Conservation (phyloP, 371 early-diverging fungal species). For the Sanchytrium tribonematis region DNA sequence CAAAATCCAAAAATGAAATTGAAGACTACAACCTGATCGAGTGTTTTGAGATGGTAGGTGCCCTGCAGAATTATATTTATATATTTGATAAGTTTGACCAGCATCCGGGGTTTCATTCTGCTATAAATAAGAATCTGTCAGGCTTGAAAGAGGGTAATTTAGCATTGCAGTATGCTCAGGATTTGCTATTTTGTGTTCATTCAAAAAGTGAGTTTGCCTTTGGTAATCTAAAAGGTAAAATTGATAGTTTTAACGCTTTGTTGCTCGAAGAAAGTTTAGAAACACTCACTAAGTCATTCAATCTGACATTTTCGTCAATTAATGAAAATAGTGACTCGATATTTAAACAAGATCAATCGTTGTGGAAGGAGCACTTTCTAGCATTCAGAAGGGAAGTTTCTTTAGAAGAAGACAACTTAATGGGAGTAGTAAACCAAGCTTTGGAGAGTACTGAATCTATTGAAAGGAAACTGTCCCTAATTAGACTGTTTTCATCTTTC, state of each 20-base stretch:
- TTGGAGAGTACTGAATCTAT: neutral
- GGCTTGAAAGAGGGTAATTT: neutral
- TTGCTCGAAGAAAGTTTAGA: neutral
- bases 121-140: neutral
- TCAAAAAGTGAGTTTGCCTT: neutral
- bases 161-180: neutral
- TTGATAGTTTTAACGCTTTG: neutral
- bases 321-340: too few species aligned
- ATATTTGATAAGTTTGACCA: neutral
- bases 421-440: neutral
- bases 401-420: neutral
- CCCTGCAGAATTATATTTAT: neutral
- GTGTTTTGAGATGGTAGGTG: too few species aligned
- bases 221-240: neutral
- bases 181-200: neutral
- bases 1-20: too few species aligned
- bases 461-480: neutral
- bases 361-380: neutral
- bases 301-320: neutral
- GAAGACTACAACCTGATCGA: too few species aligned
- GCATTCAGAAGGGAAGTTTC: neutral
- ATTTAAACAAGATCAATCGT: too few species aligned
- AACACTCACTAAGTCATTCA: neutral
- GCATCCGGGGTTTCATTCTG: neutral
- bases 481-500: neutral